These are phyloP conservation scores for Warburgia ugandensis DNA, from an alignment of 164 flowering plant species.

Conservation along the genomic window DNA sequence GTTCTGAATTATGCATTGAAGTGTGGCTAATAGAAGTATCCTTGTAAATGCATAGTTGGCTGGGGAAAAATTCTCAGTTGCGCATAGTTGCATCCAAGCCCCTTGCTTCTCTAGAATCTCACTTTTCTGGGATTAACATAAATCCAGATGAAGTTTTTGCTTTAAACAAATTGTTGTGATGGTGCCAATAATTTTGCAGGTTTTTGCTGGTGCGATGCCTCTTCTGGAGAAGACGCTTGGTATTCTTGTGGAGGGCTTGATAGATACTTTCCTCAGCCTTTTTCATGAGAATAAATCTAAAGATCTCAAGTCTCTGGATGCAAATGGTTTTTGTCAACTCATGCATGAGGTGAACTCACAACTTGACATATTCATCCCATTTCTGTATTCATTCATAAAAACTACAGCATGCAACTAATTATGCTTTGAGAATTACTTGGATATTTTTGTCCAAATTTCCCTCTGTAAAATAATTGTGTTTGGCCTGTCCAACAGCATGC, in stretches of 20 bases:
- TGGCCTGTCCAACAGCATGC: neutral
- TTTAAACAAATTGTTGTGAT: too few species aligned
- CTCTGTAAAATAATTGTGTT: neutral
- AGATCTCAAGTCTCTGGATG: conserved; percentile 74
- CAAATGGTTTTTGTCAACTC: conserved; percentile 97
- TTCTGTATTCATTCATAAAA: neutral
- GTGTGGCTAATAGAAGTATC: too few species aligned
- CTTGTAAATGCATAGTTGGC: too few species aligned
- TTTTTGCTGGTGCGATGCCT: conserved; percentile 91
- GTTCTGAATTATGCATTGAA: too few species aligned
- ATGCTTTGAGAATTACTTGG: too few species aligned
- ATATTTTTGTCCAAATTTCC: too few species aligned
- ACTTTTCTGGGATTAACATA: too few species aligned
- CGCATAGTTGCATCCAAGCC: too few species aligned
- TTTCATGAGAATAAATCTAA: conserved; percentile 62
- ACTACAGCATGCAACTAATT: neutral
- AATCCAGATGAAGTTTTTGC: too few species aligned
- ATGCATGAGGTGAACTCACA: conserved; percentile 79
- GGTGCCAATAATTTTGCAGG: conserved; percentile 46
- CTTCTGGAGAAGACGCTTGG: conserved; percentile 83
- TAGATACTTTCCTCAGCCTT: conserved; percentile 84
- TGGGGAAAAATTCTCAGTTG: too few species aligned
- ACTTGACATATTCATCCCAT: neutral
- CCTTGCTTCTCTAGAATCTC: too few species aligned
- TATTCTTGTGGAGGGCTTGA: conserved; percentile 90